Base-by-base conservation (phyloP, 2,329 filamentous ascomycete genomes). In the Colletotrichum gigasporum region DNA sequence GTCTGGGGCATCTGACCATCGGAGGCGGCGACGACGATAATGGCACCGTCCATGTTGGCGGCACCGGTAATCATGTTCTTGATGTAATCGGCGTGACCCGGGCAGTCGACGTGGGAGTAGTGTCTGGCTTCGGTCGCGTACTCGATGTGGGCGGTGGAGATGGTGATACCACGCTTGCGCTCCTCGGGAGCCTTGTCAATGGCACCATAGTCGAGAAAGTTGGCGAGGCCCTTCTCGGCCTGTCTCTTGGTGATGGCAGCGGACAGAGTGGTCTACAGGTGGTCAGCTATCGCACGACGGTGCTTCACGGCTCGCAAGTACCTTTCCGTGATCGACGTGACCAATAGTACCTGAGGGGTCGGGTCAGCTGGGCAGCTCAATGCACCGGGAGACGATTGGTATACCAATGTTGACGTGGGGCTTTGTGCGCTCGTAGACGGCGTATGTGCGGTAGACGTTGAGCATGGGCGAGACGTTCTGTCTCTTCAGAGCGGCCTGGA, bases 51-150 rank as follows among this genome's bases (percentile, higher is more conserved):
- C 96, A 99, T 99, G 86, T 94, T 97, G 75, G 96, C 95, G 68
- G 96, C 94, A 90, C 96, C 96, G 71, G 96, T 99, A 81, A 99
- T 99, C 96, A 99, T 99, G 91, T 99, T 99, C 90, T 99, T 99
- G 86, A 99, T 98, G 87, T 99, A 99, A 93, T 99, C 96, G 82
- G 96, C 96, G 91, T 99, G 96, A 83, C 96, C 96, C 64, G 96
- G 96, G 83, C 96, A 99, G 88, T 99, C 96, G 85, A 99, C 96
- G 88, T 99, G 96, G 75, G 96, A 96, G 84, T 99, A 99, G 86
- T 99, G 96, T 76, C 96, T 91, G 78, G 85, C 86, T 0, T 97
- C 93, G 79, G 96, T 99, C 73, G 93, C 84, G 86, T 98, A 99
- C 85, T 99, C 96, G 83, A 99, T 97, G 84, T 99, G 96, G 71